Evolutionary conservation across 1,139 yeast genomes (phyloP).

Genomic region (Diutina mesorugosa): DNA sequence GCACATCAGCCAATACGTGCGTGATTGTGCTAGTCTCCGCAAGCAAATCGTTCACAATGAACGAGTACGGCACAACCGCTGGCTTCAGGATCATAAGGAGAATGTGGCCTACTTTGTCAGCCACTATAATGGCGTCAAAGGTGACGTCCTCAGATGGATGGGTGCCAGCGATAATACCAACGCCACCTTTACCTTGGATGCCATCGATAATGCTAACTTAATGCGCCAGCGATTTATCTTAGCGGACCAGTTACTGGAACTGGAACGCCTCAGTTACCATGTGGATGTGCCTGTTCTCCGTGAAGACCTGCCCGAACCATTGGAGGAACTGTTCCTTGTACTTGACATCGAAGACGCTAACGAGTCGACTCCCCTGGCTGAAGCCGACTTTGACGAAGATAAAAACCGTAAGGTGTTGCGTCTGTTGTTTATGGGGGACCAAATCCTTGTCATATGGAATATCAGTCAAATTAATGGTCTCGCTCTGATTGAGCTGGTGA

Average conservation of each 20-base stretch:
- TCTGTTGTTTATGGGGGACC: slow-evolving; percentile 59
- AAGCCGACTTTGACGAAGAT: slow-evolving; percentile 36
- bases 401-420: slow-evolving; percentile 62
- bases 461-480: slow-evolving; percentile 63
- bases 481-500: slow-evolving; percentile 58
- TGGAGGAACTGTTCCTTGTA: background rate
- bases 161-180: background rate
- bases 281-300: slow-evolving; percentile 21
- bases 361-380: slow-evolving; percentile 8
- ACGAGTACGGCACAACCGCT: slow-evolving; percentile 32
- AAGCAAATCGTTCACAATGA: slow-evolving; percentile 36
- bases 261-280: slow-evolving; percentile 28
- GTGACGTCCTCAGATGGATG: slow-evolving; percentile 21
- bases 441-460: slow-evolving; percentile 59
- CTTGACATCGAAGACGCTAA: slow-evolving; percentile 6
- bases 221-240: slow-evolving; percentile 47
- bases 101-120: slow-evolving; percentile 37
- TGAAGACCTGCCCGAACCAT: background rate
- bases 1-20: slow-evolving; percentile 24
- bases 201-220: slow-evolving; percentile 55
- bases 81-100: slow-evolving; percentile 53
- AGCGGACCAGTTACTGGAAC: slow-evolving; percentile 34
- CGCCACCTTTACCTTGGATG: slow-evolving; percentile 38
- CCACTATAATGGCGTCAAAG: slow-evolving; percentile 31
- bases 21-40: slow-evolving; percentile 35